phyloP scores from a whole-genome alignment of 2,329 filamentous ascomycete genomes.

The Exophiala phaeomuriformis region DNA sequence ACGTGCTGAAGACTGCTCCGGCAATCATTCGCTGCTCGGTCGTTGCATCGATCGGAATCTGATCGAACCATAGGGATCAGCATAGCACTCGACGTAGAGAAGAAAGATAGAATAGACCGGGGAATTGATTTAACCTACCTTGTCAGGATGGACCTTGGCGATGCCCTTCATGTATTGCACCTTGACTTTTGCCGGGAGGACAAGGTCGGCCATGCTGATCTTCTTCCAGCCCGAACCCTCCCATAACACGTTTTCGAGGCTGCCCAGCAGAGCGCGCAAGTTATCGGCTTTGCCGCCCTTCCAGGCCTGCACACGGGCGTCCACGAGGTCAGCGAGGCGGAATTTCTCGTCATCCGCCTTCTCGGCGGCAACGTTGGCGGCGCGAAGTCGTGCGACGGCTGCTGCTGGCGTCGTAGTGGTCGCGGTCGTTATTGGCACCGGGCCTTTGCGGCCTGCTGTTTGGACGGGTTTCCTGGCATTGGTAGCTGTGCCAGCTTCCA shows the following conservation, averaged over 20 bases:
- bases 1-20: constrained; percentile 55
- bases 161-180: constrained; percentile 99
- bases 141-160: constrained; percentile 95
- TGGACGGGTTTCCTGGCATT: constrained; percentile 42
- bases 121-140: constrained; percentile 53
- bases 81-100: no score
- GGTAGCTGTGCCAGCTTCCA: constrained; percentile 20
- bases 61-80: neutral
- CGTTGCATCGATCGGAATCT: constrained; percentile 58
- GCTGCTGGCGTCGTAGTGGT: constrained; percentile 44
- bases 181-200: constrained; percentile 92
- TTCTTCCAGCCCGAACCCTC: constrained; percentile 92
- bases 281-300: constrained; percentile 90
- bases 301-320: constrained; percentile 72
- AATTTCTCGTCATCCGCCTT: constrained; percentile 89
- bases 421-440: constrained; percentile 30
- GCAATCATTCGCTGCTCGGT: constrained; percentile 62
- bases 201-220: constrained; percentile 84
- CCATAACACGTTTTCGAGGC: constrained; percentile 85
- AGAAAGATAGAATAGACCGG: neutral
- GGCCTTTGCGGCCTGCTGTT: constrained; percentile 46
- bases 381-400: constrained; percentile 73
- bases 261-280: constrained; percentile 75
- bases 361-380: constrained; percentile 78
- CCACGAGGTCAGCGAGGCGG: constrained; percentile 75